Conservation (phyloP, 2,329 filamentous ascomycete genomes). For the Arthrobotrys conoides region DNA sequence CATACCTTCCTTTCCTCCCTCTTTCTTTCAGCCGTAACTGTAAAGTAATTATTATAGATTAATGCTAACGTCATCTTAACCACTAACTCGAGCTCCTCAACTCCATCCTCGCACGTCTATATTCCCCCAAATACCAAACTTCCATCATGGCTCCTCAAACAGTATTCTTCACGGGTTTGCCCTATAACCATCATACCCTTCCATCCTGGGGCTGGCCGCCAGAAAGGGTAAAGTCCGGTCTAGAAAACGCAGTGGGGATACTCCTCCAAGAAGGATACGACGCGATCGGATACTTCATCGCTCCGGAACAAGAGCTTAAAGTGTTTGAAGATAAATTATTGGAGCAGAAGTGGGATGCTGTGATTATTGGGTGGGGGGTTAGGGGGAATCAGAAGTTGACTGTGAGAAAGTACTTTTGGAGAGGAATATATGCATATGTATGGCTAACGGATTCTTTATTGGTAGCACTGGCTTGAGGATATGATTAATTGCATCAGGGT, state of each 20-base stretch:
- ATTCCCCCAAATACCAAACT: neutral
- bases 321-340: conserved; percentile 56
- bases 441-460: neutral
- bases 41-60: neutral
- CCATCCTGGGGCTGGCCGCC: conserved; percentile 58
- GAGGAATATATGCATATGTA: no score
- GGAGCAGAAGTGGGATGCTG: conserved; percentile 56
- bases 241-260: conserved; percentile 42
- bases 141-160: conserved; percentile 37
- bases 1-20: neutral
- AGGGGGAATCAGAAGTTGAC: conserved; percentile 55
- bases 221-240: conserved; percentile 47
- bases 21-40: neutral
- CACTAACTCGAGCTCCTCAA: neutral
- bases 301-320: conserved; percentile 46
- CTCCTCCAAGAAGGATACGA: conserved; percentile 53
- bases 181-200: conserved; percentile 56
- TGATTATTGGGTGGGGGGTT: conserved; percentile 60
- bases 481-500: conserved; percentile 56
- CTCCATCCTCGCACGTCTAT: no score
- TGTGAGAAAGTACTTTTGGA: conserved; percentile 12
- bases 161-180: conserved; percentile 53
- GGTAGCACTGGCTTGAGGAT: conserved; percentile 54
- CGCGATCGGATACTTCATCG: conserved; percentile 58
- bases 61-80: neutral